Conservation (phyloP, 2,329 filamentous ascomycete species). For the Penicillium sp. region DNA sequence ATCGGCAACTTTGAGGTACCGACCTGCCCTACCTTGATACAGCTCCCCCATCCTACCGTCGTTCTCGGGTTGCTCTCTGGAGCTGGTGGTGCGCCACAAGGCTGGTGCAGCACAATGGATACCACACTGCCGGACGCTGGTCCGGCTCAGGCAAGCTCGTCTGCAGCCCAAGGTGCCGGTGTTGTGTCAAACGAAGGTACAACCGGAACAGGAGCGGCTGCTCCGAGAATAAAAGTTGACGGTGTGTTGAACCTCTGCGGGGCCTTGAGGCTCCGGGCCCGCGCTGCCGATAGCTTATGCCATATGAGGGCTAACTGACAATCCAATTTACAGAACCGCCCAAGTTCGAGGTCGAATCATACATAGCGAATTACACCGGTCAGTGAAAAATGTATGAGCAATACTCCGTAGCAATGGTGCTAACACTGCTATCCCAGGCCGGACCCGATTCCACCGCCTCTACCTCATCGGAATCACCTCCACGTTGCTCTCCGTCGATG, state of each 20-base stretch:
- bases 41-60: too few relatives aligned
- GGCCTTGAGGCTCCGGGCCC: not conserved
- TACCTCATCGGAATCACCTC: conserved; percentile 78
- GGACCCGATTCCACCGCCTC: conserved; percentile 77
- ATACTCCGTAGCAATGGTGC: not conserved
- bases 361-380: conserved; percentile 88
- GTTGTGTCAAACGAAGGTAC: conserved; percentile 1
- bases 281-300: conserved; percentile 1
- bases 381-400: not conserved
- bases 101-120: conserved; percentile 22
- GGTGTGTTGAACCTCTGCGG: conserved; percentile 24
- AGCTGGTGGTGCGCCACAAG: not conserved
- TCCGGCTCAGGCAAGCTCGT: conserved; percentile 15
- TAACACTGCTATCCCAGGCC: conserved; percentile 53
- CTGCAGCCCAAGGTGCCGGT: conserved; percentile 7
- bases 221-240: conserved; percentile 28
- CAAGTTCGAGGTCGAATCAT: conserved; percentile 87
- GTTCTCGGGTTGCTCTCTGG: not conserved
- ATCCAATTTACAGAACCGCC: conserved; percentile 60
- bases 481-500: conserved; percentile 72
- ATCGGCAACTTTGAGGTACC: not conserved
- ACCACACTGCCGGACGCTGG: conserved; percentile 27
- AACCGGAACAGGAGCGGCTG: not conserved
- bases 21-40: not conserved
- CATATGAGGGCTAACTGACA: not conserved